Evolutionary conservation across 306 rosid genomes (phyloP), one percentile per base, ranked within the genome.

Genomic region (Cicer yamashitae): DNA sequence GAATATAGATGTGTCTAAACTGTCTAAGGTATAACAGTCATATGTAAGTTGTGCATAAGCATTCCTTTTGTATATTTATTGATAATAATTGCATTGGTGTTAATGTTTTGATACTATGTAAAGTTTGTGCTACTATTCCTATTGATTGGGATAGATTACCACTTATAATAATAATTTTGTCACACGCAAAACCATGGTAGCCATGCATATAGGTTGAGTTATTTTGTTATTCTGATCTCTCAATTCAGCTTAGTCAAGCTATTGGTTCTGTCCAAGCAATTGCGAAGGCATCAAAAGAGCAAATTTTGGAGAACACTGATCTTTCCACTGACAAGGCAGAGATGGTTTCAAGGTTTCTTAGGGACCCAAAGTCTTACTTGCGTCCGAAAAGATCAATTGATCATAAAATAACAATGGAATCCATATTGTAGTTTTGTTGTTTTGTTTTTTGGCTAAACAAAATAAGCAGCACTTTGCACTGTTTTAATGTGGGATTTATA

Each of bases 181-280:
- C 50, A 50, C 38, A 8, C 30, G 40, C n/a, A 53, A 62, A 73
- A 72, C 44, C 68, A 17, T 54, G 51, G 72, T 39, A 45, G 63
- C 48, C 53, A 59, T 70, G 52, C 58, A 22, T 67, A 67, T 76
- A 64, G 71, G 40, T 67, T 34, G 37, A 73, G 67, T 72, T 72
- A 37, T 46, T 70, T 84, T 77, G 50, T 79, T 71, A 61, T 74
- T 89, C 37, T 77, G 70, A 20, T 70, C 10, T 34, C 52, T 86
- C 22, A 77, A 63, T 79, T 54, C 90, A 91, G 98, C 94, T 94
- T 56, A 82, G 80, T 81, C 98, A 94, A 82, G 93, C 97, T 47
- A 77, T 94, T 46, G 98, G 98, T 52, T 91, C 97, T 70, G 84
- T 94, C 73, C 94, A 90, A 87, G 96, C 90, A 74, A 86, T 90